Conservation (phyloP, 2,329 filamentous ascomycete genomes). For the Aspergillus brunneoviolaceus region DNA sequence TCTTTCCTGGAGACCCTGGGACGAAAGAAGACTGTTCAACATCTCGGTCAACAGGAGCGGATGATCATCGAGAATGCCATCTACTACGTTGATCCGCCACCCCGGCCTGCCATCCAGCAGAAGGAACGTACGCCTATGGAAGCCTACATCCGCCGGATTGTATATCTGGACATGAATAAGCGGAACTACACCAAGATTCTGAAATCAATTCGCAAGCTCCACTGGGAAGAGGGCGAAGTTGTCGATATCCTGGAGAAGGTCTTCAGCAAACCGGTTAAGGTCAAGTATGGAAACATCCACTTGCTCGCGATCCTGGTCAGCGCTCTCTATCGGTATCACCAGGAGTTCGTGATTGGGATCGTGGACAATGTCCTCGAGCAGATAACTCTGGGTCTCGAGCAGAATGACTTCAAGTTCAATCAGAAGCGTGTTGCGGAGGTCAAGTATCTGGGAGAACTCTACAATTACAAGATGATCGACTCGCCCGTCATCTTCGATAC, state of each 20-base stretch:
- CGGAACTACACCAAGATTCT: slow-evolving; percentile 90
- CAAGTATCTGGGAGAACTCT: slow-evolving; percentile 93
- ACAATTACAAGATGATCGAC: slow-evolving; percentile 96
- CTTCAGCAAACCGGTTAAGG: slow-evolving; percentile 93
- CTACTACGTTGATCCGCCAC: slow-evolving; percentile 95
- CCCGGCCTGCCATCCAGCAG: slow-evolving; percentile 89
- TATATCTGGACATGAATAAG: slow-evolving; percentile 92
- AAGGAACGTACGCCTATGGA: slow-evolving; percentile 95
- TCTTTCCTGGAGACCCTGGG: slow-evolving; percentile 93
- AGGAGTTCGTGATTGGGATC: slow-evolving; percentile 83
- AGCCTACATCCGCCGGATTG: slow-evolving; percentile 84
- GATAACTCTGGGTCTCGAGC: slow-evolving; percentile 81
- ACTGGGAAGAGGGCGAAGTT: slow-evolving; percentile 86
- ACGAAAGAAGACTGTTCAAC: slow-evolving; percentile 92
- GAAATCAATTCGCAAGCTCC: slow-evolving; percentile 90
- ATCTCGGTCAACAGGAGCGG: slow-evolving; percentile 90
- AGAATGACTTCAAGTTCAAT: slow-evolving; percentile 97
- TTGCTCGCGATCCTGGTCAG: slow-evolving; percentile 86
- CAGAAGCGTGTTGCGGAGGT: slow-evolving; percentile 92
- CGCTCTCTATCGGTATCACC: slow-evolving; percentile 87
- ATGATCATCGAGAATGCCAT: slow-evolving; percentile 98
- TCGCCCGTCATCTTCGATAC: slow-evolving; percentile 93
- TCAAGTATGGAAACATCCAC: slow-evolving; percentile 97
- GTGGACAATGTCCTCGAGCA: slow-evolving; percentile 91
- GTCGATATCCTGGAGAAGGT: slow-evolving; percentile 80